Evolutionary conservation across 768 basidiomycete genomes (phyloP), one percentile per base, ranked within the genome.

Genomic region (Austroboletus eburneus): DNA sequence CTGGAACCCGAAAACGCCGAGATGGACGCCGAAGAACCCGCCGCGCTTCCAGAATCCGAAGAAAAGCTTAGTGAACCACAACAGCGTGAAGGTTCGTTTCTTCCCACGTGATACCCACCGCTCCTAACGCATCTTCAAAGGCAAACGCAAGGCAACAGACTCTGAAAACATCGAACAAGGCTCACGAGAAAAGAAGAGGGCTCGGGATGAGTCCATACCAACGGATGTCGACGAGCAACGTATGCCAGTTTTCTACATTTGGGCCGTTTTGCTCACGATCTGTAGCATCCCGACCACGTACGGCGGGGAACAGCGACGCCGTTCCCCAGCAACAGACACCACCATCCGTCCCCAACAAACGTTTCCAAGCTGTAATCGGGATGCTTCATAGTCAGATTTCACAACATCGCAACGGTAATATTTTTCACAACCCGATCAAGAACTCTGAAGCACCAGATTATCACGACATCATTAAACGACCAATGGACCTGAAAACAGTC

Each of bases 401-500:
- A 2, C 81, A 84, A 57, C 90, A 93, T 61, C 81, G 88, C 30
- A 87, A 88, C 55, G 93, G 90, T 42, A 90, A 84, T 51, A 87
- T 95, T 44, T 95, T 95, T 60, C 85, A 88, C 57, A 86, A 87
- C 55, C 92, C 93, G 20, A 91, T 97, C 65, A 90, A 86, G 61
- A 77, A 78, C 48, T 79, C 81, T 18, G 92, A 95, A 53, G 94
- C 94, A 7, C 84, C 92, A 0, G 91, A 91, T 60, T 97, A 97
- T 62, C 81, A 83, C 48, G 87, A 92, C 41, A 88, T 95, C 48
- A 89, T 97, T 48, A 91, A 88, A 58, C 79, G 86, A n/a, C 91
- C 95, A 3, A 94, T 94, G 81, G 93, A 97, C 64, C 76, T 98
- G 45, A 95, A 93, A 67, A 94, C 88, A 0, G 88, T 98, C 62